These are phyloP conservation scores for Cladorrhinum sp. DNA, from an alignment of 2,329 filamentous ascomycete species.

Conservation along the genomic window DNA sequence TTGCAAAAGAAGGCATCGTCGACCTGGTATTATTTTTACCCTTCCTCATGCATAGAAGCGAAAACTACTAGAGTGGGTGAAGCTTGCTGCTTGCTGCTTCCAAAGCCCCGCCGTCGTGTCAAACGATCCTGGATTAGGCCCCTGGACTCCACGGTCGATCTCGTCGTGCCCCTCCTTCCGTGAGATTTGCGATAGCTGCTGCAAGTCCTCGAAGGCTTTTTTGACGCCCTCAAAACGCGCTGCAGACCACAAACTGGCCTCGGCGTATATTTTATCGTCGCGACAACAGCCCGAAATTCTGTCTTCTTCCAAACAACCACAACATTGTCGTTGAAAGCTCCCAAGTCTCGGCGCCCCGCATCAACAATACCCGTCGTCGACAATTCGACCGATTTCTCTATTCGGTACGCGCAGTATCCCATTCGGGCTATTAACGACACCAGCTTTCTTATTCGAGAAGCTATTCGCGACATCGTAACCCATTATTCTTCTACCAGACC, in stretches of 20 bases:
- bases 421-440: no score
- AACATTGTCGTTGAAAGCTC: not conserved
- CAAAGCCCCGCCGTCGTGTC: constrained; percentile 8
- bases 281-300: no score
- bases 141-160: not conserved
- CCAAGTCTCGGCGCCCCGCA: not conserved
- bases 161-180: not conserved
- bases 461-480: constrained; percentile 16
- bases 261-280: not conserved
- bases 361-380: not conserved
- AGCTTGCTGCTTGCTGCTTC: constrained; percentile 23
- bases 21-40: constrained; percentile 6
- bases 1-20: constrained; percentile 15
- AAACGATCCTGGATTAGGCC: not conserved
- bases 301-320: no score
- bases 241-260: not conserved
- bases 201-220: not conserved
- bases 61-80: constrained; percentile 10
- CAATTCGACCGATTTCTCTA: not conserved
- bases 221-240: not conserved
- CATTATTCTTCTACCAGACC: constrained; percentile 13
- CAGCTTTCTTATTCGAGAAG: not conserved
- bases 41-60: constrained; percentile 13
- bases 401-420: not conserved
- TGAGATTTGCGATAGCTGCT: not conserved